Evolutionary conservation across 2,329 filamentous ascomycete species (phyloP).

Genomic region (Pleurostoma richardsiae): DNA sequence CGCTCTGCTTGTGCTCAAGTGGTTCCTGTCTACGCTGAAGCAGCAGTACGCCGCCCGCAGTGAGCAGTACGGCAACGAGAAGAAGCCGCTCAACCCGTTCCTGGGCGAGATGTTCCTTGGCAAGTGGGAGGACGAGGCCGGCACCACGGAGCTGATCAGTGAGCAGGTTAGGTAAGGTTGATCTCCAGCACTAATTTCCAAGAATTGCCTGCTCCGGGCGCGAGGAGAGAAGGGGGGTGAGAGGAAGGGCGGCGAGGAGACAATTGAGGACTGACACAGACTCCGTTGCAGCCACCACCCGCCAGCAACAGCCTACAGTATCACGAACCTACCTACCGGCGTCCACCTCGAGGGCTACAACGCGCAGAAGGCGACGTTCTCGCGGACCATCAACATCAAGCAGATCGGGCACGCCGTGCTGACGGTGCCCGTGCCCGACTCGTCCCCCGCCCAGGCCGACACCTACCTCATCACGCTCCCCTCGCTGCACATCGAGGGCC

Average conservation of each 20-base stretch:
- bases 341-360: conserved; percentile 85
- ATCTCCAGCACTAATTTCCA: neutral
- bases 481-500: conserved; percentile 85
- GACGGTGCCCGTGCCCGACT: conserved; percentile 54
- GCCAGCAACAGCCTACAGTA: conserved; percentile 89
- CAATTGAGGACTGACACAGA: neutral
- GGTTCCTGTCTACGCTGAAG: conserved; percentile 91
- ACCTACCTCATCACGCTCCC: conserved; percentile 90
- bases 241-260: neutral
- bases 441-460: conserved; percentile 40
- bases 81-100: conserved; percentile 97
- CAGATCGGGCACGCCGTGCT: conserved; percentile 87
- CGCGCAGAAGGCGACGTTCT: conserved; percentile 93
- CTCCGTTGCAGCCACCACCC: conserved; percentile 69
- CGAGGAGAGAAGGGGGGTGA: neutral
- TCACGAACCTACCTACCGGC: conserved; percentile 80
- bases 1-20: conserved; percentile 83
- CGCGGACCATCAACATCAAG: conserved; percentile 89
- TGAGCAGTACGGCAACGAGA: conserved; percentile 82
- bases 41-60: conserved; percentile 74
- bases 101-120: conserved; percentile 91
- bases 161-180: conserved; percentile 75
- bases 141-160: conserved; percentile 80
- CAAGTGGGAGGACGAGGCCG: conserved; percentile 78
- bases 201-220: too few species aligned